phyloP scores from a whole-genome alignment of 129 eudicot genomes.

The Apium graveolens region DNA sequence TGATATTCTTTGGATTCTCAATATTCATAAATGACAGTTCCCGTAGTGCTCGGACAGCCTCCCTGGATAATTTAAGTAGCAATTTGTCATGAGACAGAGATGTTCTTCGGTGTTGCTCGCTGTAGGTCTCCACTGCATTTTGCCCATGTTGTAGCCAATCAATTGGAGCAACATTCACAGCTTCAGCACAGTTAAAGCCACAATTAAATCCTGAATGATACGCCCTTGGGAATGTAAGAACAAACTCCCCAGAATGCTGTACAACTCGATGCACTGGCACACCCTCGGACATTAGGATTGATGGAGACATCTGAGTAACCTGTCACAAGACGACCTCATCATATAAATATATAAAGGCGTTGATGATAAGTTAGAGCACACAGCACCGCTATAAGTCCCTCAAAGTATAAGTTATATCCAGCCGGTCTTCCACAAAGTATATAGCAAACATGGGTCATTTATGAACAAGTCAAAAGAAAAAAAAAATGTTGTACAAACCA shows the following conservation, averaged over 20 bases:
- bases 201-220: constrained; percentile 87
- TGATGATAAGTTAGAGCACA: neutral
- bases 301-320: constrained; percentile 82
- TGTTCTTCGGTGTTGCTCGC: constrained; percentile 61
- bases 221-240: constrained; percentile 78
- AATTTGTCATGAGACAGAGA: constrained; percentile 74
- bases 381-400: neutral
- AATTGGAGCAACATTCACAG: constrained; percentile 80
- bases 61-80: constrained; percentile 49
- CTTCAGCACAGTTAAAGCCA: constrained; percentile 85
- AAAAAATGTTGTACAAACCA: neutral
- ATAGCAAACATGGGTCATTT: neutral
- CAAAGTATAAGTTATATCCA: neutral
- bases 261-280: constrained; percentile 63
- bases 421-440: neutral
- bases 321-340: constrained; percentile 13
- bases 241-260: constrained; percentile 66
- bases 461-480: neutral
- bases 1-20: constrained; percentile 28
- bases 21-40: constrained; percentile 29
- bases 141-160: constrained; percentile 83
- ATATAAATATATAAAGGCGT: neutral
- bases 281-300: constrained; percentile 56
- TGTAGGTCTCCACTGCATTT: constrained; percentile 64
- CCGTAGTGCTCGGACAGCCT: constrained; percentile 46